Conservation (phyloP, 2,329 filamentous ascomycete species). For the Penicillium sp. region DNA sequence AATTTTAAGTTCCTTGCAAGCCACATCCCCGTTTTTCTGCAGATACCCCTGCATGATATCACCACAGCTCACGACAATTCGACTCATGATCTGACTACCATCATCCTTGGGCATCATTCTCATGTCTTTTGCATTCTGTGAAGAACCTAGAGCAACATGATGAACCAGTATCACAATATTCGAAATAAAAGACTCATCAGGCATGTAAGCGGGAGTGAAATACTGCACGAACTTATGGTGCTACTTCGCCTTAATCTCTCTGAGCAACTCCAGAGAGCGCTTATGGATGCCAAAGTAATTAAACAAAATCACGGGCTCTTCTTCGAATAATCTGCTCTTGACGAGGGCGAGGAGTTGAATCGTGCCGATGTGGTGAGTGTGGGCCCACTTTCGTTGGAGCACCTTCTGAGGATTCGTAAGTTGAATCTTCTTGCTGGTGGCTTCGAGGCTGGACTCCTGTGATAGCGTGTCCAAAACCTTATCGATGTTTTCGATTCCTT, state of each 20-base stretch:
- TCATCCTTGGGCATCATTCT: constrained; percentile 8
- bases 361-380: constrained; percentile 20
- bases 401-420: too few relatives aligned
- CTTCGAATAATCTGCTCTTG: constrained; percentile 25
- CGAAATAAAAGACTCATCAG: constrained; percentile 25
- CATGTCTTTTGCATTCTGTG: constrained; percentile 11
- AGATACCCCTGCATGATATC: constrained; percentile 29
- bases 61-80: constrained; percentile 25
- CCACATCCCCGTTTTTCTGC: constrained; percentile 26
- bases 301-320: constrained; percentile 27
- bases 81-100: too few relatives aligned
- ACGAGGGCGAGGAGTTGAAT: constrained; percentile 27
- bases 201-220: constrained; percentile 26
- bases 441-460: too few relatives aligned
- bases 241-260: constrained; percentile 26
- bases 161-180: constrained; percentile 26
- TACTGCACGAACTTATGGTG: constrained; percentile 30
- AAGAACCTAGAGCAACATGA: constrained; percentile 25
- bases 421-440: too few relatives aligned
- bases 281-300: constrained; percentile 35
- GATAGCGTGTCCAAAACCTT: too few relatives aligned
- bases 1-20: constrained; percentile 26
- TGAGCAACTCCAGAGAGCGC: constrained; percentile 26
- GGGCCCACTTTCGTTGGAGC: constrained; percentile 23
- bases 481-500: too few relatives aligned